Evolutionary conservation across 2,329 filamentous ascomycete species (phyloP).

Genomic region (Xylariaceae sp.): DNA sequence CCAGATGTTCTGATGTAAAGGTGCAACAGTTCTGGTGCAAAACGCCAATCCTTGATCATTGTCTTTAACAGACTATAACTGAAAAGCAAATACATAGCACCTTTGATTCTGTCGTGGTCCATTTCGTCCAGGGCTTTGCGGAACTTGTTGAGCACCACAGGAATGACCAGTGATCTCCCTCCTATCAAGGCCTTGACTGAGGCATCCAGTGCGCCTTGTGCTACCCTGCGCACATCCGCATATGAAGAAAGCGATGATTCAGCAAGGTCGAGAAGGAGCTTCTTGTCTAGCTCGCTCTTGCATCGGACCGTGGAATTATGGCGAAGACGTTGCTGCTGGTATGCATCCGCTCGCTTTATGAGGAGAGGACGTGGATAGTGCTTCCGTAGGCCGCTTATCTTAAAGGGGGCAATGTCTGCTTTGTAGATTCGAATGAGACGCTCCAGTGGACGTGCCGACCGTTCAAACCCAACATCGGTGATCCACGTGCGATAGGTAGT

Average conservation of each 20-base stretch:
- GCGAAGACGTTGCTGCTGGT: conserved; percentile 87
- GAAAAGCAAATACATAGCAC: conserved; percentile 82
- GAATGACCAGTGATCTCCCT: conserved; percentile 81
- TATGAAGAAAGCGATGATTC: conserved; percentile 88
- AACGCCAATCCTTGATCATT: conserved; percentile 87
- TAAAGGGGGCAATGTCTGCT: conserved; percentile 86
- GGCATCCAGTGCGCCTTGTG: conserved; percentile 87
- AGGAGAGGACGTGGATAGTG: conserved; percentile 89
- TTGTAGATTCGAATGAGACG: conserved; percentile 77
- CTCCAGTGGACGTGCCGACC: conserved; percentile 89
- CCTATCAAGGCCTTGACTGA: conserved; percentile 88
- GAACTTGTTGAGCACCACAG: conserved; percentile 74
- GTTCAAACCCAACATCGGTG: conserved; percentile 92
- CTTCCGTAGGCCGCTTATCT: conserved; percentile 87
- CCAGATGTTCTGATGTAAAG: conserved; percentile 85
- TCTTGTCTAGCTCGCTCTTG: conserved; percentile 85
- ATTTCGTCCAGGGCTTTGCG: conserved; percentile 71
- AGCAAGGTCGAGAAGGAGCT: conserved; percentile 77
- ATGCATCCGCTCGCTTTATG: conserved; percentile 86
- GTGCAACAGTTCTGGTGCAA: conserved; percentile 81
- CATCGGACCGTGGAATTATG: conserved; percentile 86
- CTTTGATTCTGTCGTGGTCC: conserved; percentile 90
- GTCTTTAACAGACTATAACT: conserved; percentile 87
- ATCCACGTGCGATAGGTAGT: conserved; percentile 94
- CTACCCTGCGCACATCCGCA: conserved; percentile 90